phyloP scores from a whole-genome alignment of 2,329 filamentous ascomycete genomes.

The Karstenula rhodostoma region DNA sequence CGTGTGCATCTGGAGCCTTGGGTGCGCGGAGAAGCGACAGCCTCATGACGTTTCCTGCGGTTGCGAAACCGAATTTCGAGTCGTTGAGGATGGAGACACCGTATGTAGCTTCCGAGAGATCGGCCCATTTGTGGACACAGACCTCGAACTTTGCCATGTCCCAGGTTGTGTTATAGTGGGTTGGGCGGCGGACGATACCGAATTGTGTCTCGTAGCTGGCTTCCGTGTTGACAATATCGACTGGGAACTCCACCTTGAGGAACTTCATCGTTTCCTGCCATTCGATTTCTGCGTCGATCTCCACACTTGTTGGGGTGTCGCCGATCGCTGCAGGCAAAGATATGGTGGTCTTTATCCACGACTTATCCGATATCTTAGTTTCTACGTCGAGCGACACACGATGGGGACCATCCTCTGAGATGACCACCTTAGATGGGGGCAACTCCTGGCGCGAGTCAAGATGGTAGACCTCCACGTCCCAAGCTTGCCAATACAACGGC shows the following conservation, averaged over 20 bases:
- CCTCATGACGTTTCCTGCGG: conserved; percentile 86
- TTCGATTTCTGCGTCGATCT: conserved; percentile 86
- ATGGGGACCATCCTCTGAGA: conserved; percentile 76
- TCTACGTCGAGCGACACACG: conserved; percentile 83
- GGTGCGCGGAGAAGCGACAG: conserved; percentile 84
- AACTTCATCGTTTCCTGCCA: conserved; percentile 98
- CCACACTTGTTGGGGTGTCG: conserved; percentile 73
- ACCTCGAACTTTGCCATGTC: conserved; percentile 99
- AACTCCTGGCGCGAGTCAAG: conserved; percentile 85
- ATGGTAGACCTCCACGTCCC: conserved; percentile 98
- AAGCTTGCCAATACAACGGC: conserved; percentile 95
- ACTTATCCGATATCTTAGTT: conserved; percentile 86
- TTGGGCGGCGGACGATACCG: conserved; percentile 85
- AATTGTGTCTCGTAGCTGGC: conserved; percentile 96
- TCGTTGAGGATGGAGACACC: conserved; percentile 95
- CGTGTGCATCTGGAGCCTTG: conserved; percentile 91
- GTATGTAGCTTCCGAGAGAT: conserved; percentile 86
- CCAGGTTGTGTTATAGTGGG: conserved; percentile 98
- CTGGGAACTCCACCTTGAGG: conserved; percentile 97
- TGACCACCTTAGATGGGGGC: conserved; percentile 69
- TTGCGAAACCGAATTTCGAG: conserved; percentile 95
- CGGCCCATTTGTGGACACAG: conserved; percentile 93
- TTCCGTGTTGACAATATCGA: conserved; percentile 88
- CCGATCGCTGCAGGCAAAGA: conserved; percentile 75
- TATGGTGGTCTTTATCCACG: conserved; percentile 86